phyloP scores from a whole-genome alignment of 2,329 filamentous ascomycete species.

The Aspergillus novofumigatus region DNA sequence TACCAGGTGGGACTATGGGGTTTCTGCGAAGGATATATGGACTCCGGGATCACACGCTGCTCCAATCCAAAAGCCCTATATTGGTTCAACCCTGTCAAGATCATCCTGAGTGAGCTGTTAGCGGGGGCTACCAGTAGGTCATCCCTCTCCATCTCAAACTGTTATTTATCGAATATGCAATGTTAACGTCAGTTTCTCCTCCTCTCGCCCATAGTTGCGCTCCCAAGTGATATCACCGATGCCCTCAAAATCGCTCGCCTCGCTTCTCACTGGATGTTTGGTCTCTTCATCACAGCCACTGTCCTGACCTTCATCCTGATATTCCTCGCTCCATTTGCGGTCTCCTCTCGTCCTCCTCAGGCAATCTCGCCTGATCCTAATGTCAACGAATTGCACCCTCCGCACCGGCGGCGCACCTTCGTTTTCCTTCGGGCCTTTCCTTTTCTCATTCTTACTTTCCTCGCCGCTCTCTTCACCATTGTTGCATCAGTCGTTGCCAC shows the following conservation, averaged over 20 bases:
- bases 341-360: constrained; percentile 38
- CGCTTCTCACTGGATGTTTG: constrained; percentile 83
- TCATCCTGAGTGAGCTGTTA: constrained; percentile 75
- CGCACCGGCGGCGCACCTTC: constrained; percentile 35
- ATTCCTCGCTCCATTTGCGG: constrained; percentile 55
- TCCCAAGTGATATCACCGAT: constrained; percentile 68
- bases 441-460: constrained; percentile 63
- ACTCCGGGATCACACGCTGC: constrained; percentile 67
- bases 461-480: constrained; percentile 63
- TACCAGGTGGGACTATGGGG: constrained; percentile 91
- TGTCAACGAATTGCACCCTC: constrained; percentile 23
- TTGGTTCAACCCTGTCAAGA: constrained; percentile 87
- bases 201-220: constrained; percentile 53
- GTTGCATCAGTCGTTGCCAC: constrained; percentile 73
- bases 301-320: constrained; percentile 70
- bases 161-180: neutral
- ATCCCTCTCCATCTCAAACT: neutral
- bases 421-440: constrained; percentile 55
- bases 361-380: constrained; percentile 25
- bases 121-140: constrained; percentile 68
- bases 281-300: constrained; percentile 70
- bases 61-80: constrained; percentile 66
- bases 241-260: constrained; percentile 70
- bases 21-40: constrained; percentile 81
- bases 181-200: neutral